Base-by-base conservation (phyloP, 2,329 filamentous ascomycete species). In the Triangularia verruculosa region DNA sequence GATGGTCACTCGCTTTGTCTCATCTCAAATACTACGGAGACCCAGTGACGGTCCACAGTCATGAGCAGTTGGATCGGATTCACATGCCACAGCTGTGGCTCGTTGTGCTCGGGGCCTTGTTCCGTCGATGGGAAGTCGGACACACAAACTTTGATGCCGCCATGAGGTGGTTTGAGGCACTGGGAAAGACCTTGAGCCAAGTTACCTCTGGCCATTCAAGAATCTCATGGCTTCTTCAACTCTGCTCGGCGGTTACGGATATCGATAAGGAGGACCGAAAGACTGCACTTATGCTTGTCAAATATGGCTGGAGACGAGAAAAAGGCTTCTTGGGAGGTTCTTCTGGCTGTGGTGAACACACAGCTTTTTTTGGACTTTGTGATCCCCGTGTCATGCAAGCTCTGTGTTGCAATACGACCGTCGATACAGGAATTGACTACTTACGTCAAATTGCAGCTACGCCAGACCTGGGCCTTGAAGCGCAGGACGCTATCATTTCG, bases 21-120 rank as follows among this genome's bases (percentile, higher is more conserved):
- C 54, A 61, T 28, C 30, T 59, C 3, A 32, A 56, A 3, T 63
- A 66, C 9, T 66, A 66, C 61, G 61, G 64, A 2, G 22, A 25
- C 9, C 51, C 63, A 2, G 52, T 65, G 1, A 51, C 60, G 5
- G 54, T 56, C 27, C 25, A n/a, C 27, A 56, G 54, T 12, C n/a
- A 56, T 11, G 54, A 56, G 6, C 12, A 56, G 22, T 27, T 56
- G 25, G 32, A n/a, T 20, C 9, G 54, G 3, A 56, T 56, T 56
- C 25, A 56, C n/a, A 30, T 56, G 13, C 20, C 54, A 4, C 54
- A 56, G 22, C 27, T 56, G 4, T 56, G 54, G 54, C 54, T 34
- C 13, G 27, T 56, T 28, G 54, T 17, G 15, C 27, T 56, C 25
- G 27, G 54, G n/a, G 13, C 54, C 8, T 20, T 56, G 6, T 56